Conservation (phyloP, 257 asterid genomes). For the Solanum appendiculatum region DNA sequence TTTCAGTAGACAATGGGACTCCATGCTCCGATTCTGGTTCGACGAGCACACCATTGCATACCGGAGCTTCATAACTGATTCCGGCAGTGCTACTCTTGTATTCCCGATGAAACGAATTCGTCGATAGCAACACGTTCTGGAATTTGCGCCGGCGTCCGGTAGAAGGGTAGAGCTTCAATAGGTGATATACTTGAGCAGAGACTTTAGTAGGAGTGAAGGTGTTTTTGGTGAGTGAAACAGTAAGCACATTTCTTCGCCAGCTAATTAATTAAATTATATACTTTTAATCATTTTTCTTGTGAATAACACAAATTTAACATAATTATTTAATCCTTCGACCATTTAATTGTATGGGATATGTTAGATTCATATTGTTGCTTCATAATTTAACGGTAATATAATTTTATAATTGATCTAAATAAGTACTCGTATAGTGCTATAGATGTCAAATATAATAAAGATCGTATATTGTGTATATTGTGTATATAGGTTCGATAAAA, state of each 20-base stretch:
- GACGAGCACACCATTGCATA: slow-evolving; percentile 98
- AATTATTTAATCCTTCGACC: background rate
- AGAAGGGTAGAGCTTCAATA: background rate
- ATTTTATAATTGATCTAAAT: background rate
- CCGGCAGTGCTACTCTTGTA: background rate
- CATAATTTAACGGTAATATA: background rate
- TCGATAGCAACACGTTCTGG: background rate
- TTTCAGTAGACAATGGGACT: slow-evolving; percentile 77
- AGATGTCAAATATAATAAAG: too few species aligned
- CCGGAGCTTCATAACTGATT: slow-evolving; percentile 57
- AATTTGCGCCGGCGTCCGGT: background rate
- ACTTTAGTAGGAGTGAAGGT: background rate
- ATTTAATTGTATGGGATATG: too few species aligned
- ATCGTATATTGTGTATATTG: too few species aligned
- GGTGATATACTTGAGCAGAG: background rate
- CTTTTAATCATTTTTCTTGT: background rate
- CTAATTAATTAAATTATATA: background rate
- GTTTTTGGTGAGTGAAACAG: background rate
- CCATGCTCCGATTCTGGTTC: slow-evolving; percentile 99
- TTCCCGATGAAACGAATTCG: background rate
- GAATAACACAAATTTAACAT: background rate
- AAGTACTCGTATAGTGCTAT: too few species aligned
- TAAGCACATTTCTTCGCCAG: background rate
- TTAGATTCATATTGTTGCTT: too few species aligned
- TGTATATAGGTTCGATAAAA: background rate